Percentiles rank a stretch among this genome's conserved stretches.
Evolutionary conservation across 768 basidiomycete genomes (phyloP).

Genomic region (Mrakia frigida): DNA sequence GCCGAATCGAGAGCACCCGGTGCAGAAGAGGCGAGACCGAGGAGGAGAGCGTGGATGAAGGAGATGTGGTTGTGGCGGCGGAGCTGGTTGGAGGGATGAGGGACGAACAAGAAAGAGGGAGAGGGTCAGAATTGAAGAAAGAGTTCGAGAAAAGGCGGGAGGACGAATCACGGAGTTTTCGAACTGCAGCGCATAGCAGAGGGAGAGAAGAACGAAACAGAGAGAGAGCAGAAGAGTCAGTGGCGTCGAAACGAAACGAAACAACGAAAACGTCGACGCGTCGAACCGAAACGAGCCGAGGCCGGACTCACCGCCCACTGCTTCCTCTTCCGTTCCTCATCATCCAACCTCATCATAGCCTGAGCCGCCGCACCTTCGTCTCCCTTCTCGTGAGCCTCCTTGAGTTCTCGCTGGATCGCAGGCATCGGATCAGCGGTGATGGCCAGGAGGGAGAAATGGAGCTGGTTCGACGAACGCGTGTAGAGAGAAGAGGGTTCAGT

Average conservation of each 20-base stretch:
- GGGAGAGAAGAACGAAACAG: no score
- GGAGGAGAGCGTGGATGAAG: slow-evolving; percentile 14
- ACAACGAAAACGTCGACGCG: background rate
- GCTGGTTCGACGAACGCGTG: slow-evolving; percentile 47
- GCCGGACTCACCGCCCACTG: slow-evolving; percentile 20
- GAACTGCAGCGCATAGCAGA: slow-evolving; percentile 6
- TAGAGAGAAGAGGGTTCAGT: background rate
- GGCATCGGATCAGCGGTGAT: slow-evolving; percentile 77
- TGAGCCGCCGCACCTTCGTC: slow-evolving; percentile 47
- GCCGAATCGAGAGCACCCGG: background rate
- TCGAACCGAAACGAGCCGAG: no score
- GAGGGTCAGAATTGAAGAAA: background rate
- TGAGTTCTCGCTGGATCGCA: slow-evolving; percentile 45
- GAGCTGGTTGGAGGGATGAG: background rate
- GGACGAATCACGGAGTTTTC: slow-evolving; percentile 24
- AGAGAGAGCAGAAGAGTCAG: background rate
- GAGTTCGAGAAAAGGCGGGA: background rate
- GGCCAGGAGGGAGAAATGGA: slow-evolving; percentile 88
- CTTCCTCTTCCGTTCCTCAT: slow-evolving; percentile 41
- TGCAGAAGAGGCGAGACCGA: slow-evolving; percentile 14
- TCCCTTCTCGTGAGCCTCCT: slow-evolving; percentile 43
- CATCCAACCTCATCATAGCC: slow-evolving; percentile 45
- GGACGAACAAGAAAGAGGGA: no score
- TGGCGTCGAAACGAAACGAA: no score
- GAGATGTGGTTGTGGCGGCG: slow-evolving; percentile 17